Conservation (phyloP, 2,329 filamentous ascomycete genomes). For the Aspergillus proliferans region DNA sequence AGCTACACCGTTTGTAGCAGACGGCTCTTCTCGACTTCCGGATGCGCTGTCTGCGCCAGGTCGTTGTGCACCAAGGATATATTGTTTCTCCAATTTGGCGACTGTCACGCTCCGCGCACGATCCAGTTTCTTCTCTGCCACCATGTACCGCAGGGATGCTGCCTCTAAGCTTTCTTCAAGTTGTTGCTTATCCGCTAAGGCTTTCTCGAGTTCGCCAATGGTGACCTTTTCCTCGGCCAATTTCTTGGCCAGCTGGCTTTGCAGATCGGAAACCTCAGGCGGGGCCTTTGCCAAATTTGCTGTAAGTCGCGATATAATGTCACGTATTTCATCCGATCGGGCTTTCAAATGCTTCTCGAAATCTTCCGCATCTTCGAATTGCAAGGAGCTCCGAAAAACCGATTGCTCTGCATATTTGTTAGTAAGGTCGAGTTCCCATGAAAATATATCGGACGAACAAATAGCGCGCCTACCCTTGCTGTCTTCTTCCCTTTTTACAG, state of each 20-base stretch:
- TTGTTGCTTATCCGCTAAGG: constrained; percentile 73
- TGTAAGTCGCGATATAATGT: constrained; percentile 66
- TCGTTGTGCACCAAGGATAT: constrained; percentile 60
- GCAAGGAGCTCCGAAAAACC: constrained; percentile 48
- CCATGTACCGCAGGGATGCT: constrained; percentile 85
- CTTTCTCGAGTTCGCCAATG: constrained; percentile 66
- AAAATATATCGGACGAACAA: background rate
- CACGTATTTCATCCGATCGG: constrained; percentile 69
- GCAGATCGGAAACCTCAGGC: constrained; percentile 65
- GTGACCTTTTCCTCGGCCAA: constrained; percentile 78
- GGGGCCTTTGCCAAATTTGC: constrained; percentile 40
- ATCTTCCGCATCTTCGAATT: constrained; percentile 49
- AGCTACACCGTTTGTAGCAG: constrained; percentile 49
- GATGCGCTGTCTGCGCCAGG: constrained; percentile 43
- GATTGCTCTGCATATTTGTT: constrained; percentile 12
- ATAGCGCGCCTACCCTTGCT: constrained; percentile 21
- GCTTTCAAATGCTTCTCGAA: constrained; percentile 77
- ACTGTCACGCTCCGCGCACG: constrained; percentile 82
- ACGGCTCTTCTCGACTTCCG: constrained; percentile 45
- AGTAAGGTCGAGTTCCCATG: background rate
- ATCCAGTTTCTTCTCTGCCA: constrained; percentile 91
- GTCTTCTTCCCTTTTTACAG: constrained; percentile 15
- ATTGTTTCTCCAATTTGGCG: constrained; percentile 85
- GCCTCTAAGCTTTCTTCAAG: constrained; percentile 80
- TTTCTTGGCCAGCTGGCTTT: constrained; percentile 67